Percentiles rank a stretch among this genome's conserved stretches.
Conservation (phyloP, 192 early-diverging fungal genomes). For the Coemansia sp. region DNA sequence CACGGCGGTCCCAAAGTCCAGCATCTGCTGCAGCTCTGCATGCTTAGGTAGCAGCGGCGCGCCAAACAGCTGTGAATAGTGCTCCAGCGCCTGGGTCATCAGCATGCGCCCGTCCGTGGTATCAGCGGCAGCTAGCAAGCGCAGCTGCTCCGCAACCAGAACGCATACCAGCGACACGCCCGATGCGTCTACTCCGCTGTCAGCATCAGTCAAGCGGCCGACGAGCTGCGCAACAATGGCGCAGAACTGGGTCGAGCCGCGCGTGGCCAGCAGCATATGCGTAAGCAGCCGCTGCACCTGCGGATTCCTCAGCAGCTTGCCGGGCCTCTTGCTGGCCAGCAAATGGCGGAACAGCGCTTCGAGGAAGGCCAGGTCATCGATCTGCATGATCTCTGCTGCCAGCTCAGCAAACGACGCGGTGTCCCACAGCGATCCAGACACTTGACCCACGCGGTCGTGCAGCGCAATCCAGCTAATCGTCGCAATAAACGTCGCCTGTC, state of each 20-base stretch:
- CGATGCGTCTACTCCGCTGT: background rate
- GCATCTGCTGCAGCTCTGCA: slow-evolving; percentile 4
- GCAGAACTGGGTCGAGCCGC: slow-evolving; percentile 17
- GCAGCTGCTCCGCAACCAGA: slow-evolving; percentile 2
- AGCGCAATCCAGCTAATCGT: slow-evolving; percentile 36
- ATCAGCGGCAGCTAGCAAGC: background rate
- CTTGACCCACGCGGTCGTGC: slow-evolving; percentile 3
- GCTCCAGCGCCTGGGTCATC: slow-evolving; percentile 1
- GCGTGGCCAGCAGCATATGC: slow-evolving; percentile 22
- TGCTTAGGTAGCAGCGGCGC: background rate
- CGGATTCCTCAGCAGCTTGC: slow-evolving; percentile 2
- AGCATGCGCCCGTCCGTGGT: background rate
- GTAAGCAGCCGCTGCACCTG: slow-evolving; percentile 28
- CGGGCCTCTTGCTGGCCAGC: slow-evolving; percentile 9
- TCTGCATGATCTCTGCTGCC: slow-evolving; percentile 28
- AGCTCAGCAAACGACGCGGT: slow-evolving; percentile 7
- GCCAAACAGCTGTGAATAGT: slow-evolving; percentile 5
- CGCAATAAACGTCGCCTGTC: slow-evolving; percentile 14
- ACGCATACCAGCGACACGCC: slow-evolving; percentile 19
- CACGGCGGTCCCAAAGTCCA: slow-evolving; percentile 11
- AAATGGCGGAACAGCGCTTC: slow-evolving; percentile 31
- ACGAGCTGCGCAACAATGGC: slow-evolving; percentile 4
- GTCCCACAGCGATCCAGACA: slow-evolving; percentile 34
- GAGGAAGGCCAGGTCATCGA: slow-evolving; percentile 31
- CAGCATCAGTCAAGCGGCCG: background rate